Conservation (phyloP, 2,329 filamentous ascomycete species). For the Penicillium sp. region DNA sequence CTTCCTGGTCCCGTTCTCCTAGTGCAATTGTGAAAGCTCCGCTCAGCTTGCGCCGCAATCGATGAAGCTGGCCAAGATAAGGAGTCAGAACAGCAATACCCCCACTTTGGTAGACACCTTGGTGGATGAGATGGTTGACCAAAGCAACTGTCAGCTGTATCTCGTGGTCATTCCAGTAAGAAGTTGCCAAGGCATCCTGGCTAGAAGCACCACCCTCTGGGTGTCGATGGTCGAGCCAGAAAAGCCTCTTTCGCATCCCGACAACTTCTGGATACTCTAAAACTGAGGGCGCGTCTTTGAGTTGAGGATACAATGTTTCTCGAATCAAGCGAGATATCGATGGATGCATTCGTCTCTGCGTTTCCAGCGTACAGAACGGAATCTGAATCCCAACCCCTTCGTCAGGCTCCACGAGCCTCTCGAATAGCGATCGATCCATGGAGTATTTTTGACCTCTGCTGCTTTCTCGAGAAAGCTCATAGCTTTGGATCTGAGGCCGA, state of each 20-base stretch:
- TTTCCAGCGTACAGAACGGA: slow-evolving; percentile 1
- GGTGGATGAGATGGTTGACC: slow-evolving; percentile 63
- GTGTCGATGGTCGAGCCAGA: slow-evolving; percentile 45
- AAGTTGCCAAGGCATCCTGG: slow-evolving; percentile 33
- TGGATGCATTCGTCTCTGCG: slow-evolving; percentile 13
- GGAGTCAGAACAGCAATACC: slow-evolving; percentile 71
- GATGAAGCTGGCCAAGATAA: slow-evolving; percentile 54
- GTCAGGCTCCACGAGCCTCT: slow-evolving; percentile 9
- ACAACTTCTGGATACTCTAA: slow-evolving; percentile 8
- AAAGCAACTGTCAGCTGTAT: slow-evolving; percentile 61
- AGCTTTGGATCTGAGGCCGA: slow-evolving; percentile 29
- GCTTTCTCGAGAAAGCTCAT: slow-evolving; percentile 9
- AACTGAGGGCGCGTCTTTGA: background rate
- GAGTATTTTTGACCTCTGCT: slow-evolving; percentile 4
- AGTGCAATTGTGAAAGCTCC: slow-evolving; percentile 59
- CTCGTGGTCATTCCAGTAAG: slow-evolving; percentile 55
- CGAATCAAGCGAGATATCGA: slow-evolving; percentile 2
- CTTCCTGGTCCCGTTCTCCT: slow-evolving; percentile 60
- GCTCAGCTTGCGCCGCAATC: slow-evolving; percentile 41
- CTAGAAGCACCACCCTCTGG: slow-evolving; percentile 37
- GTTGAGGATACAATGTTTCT: background rate
- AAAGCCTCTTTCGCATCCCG: slow-evolving; percentile 17
- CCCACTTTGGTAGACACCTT: slow-evolving; percentile 57
- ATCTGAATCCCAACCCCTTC: background rate
- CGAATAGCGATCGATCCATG: slow-evolving; percentile 14